Evolutionary conservation across 352 stramenopile genomes (phyloP), one percentile per base, ranked within the genome.

Genomic region (Albugo candida): DNA sequence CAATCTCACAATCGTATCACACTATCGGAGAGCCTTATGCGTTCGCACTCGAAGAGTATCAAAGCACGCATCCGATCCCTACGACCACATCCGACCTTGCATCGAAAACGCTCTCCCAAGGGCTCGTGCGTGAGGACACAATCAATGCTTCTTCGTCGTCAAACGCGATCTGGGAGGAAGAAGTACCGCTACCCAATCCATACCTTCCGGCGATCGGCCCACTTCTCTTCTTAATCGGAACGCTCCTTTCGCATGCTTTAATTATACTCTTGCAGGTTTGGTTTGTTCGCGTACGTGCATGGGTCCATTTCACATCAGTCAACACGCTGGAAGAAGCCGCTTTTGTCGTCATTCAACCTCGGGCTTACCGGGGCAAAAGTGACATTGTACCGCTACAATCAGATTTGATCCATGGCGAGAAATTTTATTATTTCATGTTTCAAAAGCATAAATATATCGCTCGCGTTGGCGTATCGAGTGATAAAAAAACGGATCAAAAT

Each of bases 401-500:
- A 11, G 65, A 70, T 34, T 65, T 60, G 1, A 55, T 55, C 2
- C 59, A 62, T 5, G 63, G 66, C 35, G 59, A 60, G 2, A 64
- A 67, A 17, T 89, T 81, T 44, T 31, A 31, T 8, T 31, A 10
- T 31, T 92, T 92, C 45, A 52, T 87, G 41, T 92, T 92, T 51
- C 79, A 92, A 53, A 92, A 89, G 61, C 76, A 84, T 66, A 92
- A 92, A 56, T 92, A 92, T 50, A 59, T 87, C 5, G 74, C 72
- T 0, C 66, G 81, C 40, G 45, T 60, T 12, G 24, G 24, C 3
- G 24, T 31, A 31, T 31, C 24, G 3, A 31, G 24, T 31, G 59
- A 60, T 6, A 61, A 70, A 48, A 66, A 67, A 39, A 60, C 60
- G 17, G 62, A 66, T 13, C 66, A 74, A 47, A 78, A 80, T n/a